These are phyloP conservation scores for Leishmania tropica DNA, from an alignment of 208 protist species.

Conservation along the genomic window DNA sequence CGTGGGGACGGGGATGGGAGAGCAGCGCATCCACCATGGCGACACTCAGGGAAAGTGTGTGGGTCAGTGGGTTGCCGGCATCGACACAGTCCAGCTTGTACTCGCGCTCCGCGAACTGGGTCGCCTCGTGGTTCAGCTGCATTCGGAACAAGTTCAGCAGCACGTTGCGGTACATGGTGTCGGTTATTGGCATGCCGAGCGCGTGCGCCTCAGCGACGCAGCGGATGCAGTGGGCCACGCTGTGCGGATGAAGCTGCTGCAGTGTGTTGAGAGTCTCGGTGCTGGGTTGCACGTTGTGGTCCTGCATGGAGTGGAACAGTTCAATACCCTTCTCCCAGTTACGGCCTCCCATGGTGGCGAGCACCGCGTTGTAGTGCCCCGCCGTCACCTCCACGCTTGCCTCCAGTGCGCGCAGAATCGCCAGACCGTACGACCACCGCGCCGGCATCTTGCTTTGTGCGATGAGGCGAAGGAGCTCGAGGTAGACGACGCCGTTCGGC, in stretches of 20 bases:
- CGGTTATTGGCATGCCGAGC: conserved; percentile 77
- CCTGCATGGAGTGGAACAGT: conserved; percentile 81
- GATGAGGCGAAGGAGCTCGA: conserved; percentile 78
- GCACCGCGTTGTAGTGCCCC: conserved; percentile 84
- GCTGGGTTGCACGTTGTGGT: conserved; percentile 73
- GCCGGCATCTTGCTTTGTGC: conserved; percentile 41
- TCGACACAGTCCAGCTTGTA: conserved; percentile 48
- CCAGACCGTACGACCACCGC: conserved; percentile 61
- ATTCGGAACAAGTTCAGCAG: conserved; percentile 66
- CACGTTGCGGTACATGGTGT: conserved; percentile 80
- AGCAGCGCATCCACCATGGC: conserved; percentile 81
- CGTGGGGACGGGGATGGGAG: conserved; percentile 62
- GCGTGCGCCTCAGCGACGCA: conserved; percentile 78
- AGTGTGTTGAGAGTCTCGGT: conserved; percentile 78
- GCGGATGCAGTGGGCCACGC: conserved; percentile 64
- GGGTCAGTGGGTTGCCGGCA: conserved; percentile 52
- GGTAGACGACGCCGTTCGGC: conserved; percentile 80
- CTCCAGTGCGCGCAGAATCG: conserved; percentile 56
- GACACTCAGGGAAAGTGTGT: conserved; percentile 61
- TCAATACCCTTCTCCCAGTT: conserved; percentile 60
- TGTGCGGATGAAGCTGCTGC: conserved; percentile 52
- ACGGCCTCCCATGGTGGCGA: conserved; percentile 62
- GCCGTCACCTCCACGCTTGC: conserved; percentile 73
- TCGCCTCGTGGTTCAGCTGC: conserved; percentile 77
- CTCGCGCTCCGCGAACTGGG: conserved; percentile 72